Conservation (phyloP, 352 stramenopile species). For the Blastocystis sp. region DNA sequence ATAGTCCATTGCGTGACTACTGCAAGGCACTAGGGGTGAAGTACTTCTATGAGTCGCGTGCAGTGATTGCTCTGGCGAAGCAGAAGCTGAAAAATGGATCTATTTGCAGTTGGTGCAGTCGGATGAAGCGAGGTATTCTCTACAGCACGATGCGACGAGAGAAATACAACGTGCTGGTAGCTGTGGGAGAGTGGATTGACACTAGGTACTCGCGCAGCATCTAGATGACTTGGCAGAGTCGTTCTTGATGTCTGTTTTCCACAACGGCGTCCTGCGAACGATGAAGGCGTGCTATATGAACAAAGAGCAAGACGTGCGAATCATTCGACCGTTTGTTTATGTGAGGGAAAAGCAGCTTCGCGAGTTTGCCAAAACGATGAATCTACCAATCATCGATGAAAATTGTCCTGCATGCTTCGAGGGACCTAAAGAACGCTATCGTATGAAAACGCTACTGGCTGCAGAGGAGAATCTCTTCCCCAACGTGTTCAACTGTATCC, state of each 20-base stretch:
- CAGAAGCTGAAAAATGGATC: slow-evolving; percentile 77
- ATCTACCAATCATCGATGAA: slow-evolving; percentile 93
- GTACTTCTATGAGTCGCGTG: slow-evolving; percentile 87
- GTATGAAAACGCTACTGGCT: slow-evolving; percentile 92
- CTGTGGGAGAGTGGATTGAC: not conserved
- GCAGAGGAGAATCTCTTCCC: slow-evolving; percentile 85
- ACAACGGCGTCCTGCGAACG: slow-evolving; percentile 92
- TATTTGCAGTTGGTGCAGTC: slow-evolving; percentile 89
- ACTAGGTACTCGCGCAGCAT: slow-evolving; percentile 87
- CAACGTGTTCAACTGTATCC: slow-evolving; percentile 70
- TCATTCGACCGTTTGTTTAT: slow-evolving; percentile 91
- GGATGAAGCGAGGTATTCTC: slow-evolving; percentile 92
- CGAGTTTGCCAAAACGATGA: slow-evolving; percentile 76
- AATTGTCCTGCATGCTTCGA: slow-evolving; percentile 98
- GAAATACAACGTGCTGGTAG: slow-evolving; percentile 80
- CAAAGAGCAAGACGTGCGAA: slow-evolving; percentile 82
- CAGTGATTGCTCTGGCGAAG: slow-evolving; percentile 79
- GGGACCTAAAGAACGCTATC: slow-evolving; percentile 81
- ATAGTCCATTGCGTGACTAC: slow-evolving; percentile 84
- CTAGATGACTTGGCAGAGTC: slow-evolving; percentile 92
- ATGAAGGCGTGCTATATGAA: slow-evolving; percentile 98
- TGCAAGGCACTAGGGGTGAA: slow-evolving; percentile 84
- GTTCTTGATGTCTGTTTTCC: slow-evolving; percentile 95
- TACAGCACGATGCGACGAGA: slow-evolving; percentile 86
- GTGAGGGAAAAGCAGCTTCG: slow-evolving; percentile 85